Percentiles rank a stretch among this genome's conserved stretches.
Evolutionary conservation across 1,284 basidiomycete genomes (phyloP).

Genomic region (Xerocomus nothofagi): DNA sequence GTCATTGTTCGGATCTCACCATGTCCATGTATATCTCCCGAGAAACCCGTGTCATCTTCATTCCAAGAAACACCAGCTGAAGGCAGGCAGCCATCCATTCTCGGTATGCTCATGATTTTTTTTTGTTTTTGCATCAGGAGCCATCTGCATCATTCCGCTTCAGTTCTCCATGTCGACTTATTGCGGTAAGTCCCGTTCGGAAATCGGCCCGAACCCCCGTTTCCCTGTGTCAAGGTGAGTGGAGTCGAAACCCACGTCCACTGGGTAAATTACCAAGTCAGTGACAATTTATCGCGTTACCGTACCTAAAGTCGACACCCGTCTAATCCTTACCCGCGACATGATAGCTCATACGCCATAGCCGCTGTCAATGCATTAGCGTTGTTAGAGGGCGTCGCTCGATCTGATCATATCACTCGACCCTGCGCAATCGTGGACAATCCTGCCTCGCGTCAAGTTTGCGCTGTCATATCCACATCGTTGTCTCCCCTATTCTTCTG

Average conservation of each 20-base stretch:
- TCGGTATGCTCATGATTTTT: not conserved
- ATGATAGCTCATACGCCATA: conserved; percentile 11
- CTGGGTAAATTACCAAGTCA: conserved; percentile 2
- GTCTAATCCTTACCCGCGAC: conserved; percentile 2
- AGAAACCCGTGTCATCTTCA: not conserved
- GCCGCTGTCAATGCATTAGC: conserved; percentile 6
- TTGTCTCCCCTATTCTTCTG: conserved; percentile 2
- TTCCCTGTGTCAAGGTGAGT: conserved; percentile 2
- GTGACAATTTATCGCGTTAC: not conserved
- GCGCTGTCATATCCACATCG: conserved; percentile 1
- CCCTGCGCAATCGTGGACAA: conserved; percentile 18
- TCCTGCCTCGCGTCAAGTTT: conserved; percentile 9
- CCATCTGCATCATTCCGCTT: not conserved
- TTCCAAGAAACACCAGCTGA: not conserved
- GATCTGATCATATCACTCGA: conserved; percentile 22
- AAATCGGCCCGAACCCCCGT: not conserved
- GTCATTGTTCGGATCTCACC: conserved; percentile 5
- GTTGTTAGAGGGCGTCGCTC: conserved; percentile 22
- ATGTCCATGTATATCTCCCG: conserved; percentile 1
- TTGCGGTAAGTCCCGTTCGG: not conserved
- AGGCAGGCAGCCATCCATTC: not conserved
- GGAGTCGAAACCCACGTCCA: conserved; percentile 1
- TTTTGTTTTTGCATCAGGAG: too few relatives aligned
- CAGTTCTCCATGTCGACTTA: not conserved
- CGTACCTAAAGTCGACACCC: conserved; percentile 13